phyloP scores from a whole-genome alignment of 2,329 filamentous ascomycete genomes.

The Emergomyces pasteurianus region DNA sequence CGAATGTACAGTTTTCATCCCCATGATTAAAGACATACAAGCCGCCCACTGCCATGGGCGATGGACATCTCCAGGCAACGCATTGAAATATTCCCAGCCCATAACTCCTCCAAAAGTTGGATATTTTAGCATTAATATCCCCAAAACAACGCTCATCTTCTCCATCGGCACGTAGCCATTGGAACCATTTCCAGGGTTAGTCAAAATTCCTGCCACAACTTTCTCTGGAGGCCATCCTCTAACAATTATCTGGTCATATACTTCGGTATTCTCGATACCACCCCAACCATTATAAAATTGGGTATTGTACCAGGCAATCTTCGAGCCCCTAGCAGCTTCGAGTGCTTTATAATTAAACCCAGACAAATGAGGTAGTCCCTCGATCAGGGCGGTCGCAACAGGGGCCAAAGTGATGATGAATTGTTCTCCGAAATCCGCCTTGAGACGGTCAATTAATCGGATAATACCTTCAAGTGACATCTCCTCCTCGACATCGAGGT shows the following conservation, averaged over 20 bases:
- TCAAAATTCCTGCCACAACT: constrained; percentile 70
- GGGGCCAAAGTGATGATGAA: constrained; percentile 76
- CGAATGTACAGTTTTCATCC: constrained; percentile 28
- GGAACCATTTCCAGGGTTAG: constrained; percentile 60
- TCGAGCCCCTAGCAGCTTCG: constrained; percentile 51
- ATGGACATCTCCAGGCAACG: constrained; percentile 49
- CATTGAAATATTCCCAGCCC: constrained; percentile 94
- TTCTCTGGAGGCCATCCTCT: constrained; percentile 60
- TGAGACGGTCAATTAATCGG: constrained; percentile 54
- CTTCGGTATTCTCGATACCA: constrained; percentile 41
- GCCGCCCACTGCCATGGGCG: constrained; percentile 69
- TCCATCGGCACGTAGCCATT: constrained; percentile 51
- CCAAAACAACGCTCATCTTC: constrained; percentile 45
- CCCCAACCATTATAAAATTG: constrained; percentile 95
- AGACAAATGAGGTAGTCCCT: constrained; percentile 49
- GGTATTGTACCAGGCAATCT: constrained; percentile 76
- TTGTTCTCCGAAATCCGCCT: constrained; percentile 34
- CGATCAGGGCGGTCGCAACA: constrained; percentile 61
- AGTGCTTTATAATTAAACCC: constrained; percentile 72
- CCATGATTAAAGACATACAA: constrained; percentile 46
- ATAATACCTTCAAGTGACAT: constrained; percentile 57
- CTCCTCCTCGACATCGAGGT: constrained; percentile 69
- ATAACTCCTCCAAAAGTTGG: constrained; percentile 73
- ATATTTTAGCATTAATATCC: constrained; percentile 47
- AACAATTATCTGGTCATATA: constrained; percentile 32